A percentile compares a stretch with the other conserved stretches of the same genome.
Evolutionary conservation across 768 basidiomycete genomes (phyloP).

Genomic region (Leccinum uliginosum): DNA sequence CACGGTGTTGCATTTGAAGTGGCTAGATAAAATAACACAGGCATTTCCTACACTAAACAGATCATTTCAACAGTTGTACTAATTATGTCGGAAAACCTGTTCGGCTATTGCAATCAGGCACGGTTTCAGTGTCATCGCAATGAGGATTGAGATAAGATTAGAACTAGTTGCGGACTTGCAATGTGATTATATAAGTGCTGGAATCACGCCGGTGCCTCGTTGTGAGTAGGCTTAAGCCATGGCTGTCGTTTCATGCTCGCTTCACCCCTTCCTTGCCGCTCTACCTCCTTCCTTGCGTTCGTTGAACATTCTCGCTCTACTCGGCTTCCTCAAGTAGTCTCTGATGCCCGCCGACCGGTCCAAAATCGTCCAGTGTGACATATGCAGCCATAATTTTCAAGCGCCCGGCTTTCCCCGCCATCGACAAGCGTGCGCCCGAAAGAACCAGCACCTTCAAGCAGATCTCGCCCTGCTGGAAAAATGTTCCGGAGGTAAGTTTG

Average conservation of each 20-base stretch:
- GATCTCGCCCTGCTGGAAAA: background rate
- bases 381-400: background rate
- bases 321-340: background rate
- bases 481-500: background rate
- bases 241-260: background rate
- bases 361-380: background rate
- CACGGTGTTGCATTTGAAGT: too few relatives aligned
- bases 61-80: too few relatives aligned
- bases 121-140: background rate
- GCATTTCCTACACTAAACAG: too few relatives aligned
- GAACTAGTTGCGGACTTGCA: background rate
- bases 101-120: background rate
- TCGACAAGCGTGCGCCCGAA: background rate
- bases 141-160: background rate
- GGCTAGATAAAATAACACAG: too few relatives aligned
- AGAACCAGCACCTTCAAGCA: background rate
- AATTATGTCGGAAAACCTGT: background rate
- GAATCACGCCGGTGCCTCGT: too few relatives aligned
- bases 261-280: background rate
- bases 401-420: background rate
- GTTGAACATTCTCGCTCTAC: background rate
- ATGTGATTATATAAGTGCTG: background rate
- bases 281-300: background rate
- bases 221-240: background rate
- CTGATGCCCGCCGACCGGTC: background rate